These are phyloP conservation scores for Colletotrichum agaves DNA, from an alignment of 2,329 filamentous ascomycete genomes.

Conservation along the genomic window DNA sequence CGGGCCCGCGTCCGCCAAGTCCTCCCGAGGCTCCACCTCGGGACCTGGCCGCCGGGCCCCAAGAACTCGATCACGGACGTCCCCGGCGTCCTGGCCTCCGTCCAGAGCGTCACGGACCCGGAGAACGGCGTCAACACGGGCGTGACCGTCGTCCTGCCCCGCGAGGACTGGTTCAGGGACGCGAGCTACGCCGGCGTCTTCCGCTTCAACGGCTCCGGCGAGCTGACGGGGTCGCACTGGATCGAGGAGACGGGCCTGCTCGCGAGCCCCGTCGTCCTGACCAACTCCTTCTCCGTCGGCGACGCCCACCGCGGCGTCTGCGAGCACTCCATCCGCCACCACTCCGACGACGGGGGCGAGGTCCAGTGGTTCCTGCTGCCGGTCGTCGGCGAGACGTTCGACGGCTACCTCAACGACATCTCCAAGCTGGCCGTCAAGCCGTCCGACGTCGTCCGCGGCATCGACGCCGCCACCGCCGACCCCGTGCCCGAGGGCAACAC, in stretches of 20 bases:
- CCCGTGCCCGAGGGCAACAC: slow-evolving; percentile 70
- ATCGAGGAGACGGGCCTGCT: slow-evolving; percentile 70
- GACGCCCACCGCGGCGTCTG: slow-evolving; percentile 68
- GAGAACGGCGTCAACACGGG: slow-evolving; percentile 57
- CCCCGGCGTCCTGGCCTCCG: slow-evolving; percentile 58
- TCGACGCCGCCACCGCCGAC: slow-evolving; percentile 60
- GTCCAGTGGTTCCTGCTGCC: slow-evolving; percentile 66
- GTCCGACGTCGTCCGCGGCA: slow-evolving; percentile 63
- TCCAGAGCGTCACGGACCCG: slow-evolving; percentile 52
- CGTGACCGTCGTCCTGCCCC: slow-evolving; percentile 60
- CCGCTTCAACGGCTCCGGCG: slow-evolving; percentile 72
- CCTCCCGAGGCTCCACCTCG: slow-evolving; percentile 56
- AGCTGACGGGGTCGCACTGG: slow-evolving; percentile 71
- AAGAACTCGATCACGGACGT: slow-evolving; percentile 64
- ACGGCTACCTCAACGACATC: slow-evolving; percentile 70
- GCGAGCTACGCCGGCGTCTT: slow-evolving; percentile 64
- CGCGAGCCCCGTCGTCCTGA: slow-evolving; percentile 69
- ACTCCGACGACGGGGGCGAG: slow-evolving; percentile 53
- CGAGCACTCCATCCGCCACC: slow-evolving; percentile 62
- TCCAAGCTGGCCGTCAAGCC: slow-evolving; percentile 64
- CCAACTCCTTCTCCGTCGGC: slow-evolving; percentile 67
- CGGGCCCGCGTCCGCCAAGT: slow-evolving; percentile 54
- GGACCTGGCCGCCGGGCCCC: slow-evolving; percentile 54
- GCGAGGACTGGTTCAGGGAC: slow-evolving; percentile 55
- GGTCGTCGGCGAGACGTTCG: slow-evolving; percentile 71